Evolutionary conservation across 1,284 basidiomycete genomes (phyloP).

Genomic region (Laetiporus sulphureus): DNA sequence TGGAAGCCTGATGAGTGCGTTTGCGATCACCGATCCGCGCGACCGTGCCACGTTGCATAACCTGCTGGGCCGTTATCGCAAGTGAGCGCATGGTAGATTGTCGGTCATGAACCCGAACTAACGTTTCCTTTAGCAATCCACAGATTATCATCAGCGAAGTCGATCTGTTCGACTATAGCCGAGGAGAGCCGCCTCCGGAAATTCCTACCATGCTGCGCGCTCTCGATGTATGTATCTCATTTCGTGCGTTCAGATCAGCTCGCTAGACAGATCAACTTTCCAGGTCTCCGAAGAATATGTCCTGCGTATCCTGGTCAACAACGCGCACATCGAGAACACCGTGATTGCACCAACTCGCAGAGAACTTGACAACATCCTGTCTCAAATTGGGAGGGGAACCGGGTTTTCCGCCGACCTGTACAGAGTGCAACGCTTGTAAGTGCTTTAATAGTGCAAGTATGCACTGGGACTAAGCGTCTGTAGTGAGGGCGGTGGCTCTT

Average conservation of each 20-base stretch:
- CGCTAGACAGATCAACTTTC: no score
- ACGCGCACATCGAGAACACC: conserved; percentile 63
- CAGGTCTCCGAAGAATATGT: conserved; percentile 75
- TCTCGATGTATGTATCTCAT: conserved; percentile 67
- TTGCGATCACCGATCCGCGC: conserved; percentile 68
- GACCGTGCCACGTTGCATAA: conserved; percentile 62
- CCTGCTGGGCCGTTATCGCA: conserved; percentile 48
- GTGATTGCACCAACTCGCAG: conserved; percentile 58
- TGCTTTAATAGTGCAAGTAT: conserved; percentile 34
- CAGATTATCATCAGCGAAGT: conserved; percentile 59
- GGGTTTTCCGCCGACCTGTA: conserved; percentile 59
- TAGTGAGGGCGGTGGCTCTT: conserved; percentile 61
- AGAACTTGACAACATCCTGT: conserved; percentile 51
- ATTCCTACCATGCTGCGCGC: conserved; percentile 78
- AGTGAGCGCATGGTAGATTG: conserved; percentile 42
- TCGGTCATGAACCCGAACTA: neutral
- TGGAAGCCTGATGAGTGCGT: conserved; percentile 58
- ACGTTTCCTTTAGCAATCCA: conserved; percentile 20
- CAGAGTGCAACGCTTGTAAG: conserved; percentile 54
- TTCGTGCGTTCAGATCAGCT: no score
- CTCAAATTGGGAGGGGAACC: conserved; percentile 34
- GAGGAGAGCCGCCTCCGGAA: conserved; percentile 54
- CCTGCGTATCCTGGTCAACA: conserved; percentile 78
- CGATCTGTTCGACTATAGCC: conserved; percentile 74
- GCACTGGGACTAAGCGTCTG: no score